Base-by-base conservation (phyloP, 78 protist species). In the Dictyostelium purpureum region DNA sequence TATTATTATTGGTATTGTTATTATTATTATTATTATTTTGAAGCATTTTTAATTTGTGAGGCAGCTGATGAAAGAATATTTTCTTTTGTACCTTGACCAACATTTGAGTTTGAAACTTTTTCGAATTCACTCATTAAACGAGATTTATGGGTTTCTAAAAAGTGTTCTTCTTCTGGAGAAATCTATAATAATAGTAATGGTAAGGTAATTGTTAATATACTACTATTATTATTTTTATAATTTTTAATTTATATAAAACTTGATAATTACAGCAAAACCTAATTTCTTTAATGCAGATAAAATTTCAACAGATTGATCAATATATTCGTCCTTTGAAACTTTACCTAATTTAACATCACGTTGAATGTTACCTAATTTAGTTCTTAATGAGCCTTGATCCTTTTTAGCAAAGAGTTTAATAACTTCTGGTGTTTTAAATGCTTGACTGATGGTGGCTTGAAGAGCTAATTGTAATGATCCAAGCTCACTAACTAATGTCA, bases 391-490 rank as follows among this genome's bases (percentile, higher is more conserved):
- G 19, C 77, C 85, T 65, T 96, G 94, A 80, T 97, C 90, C 61
- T 91, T 80, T 70, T 96, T 94, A 12, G 98, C 98, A 54, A 97
- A 97, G 57, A 97, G 24, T 28, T 89, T 79, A 56, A 97, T 95
- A 75, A 97, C 96, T 49, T 95, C 98, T 42, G 98, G 97, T 5
- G 98, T 97, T 59, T 94, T 73, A 88, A 97, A 97, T 16, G 98
- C 98, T 12, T 94, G 40, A 6, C 90, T 57, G 12, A 97, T 73
- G 9, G 98, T 95, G 2, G 98, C 98, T 76, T 95, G 97, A 66
- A 97, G 83, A 19, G 98, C 98, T 59, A 96, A 66, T 35, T 82
- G 95, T 38, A 94, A 90, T 19, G 79, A 26, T 40, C 96, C 94
- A 26, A 97, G 40, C 61, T 90, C 90, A 26, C 90, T 85, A 16